Evolutionary conservation across 176 grass and related monocot species (phyloP).

Genomic region (Luzula sylvatica): DNA sequence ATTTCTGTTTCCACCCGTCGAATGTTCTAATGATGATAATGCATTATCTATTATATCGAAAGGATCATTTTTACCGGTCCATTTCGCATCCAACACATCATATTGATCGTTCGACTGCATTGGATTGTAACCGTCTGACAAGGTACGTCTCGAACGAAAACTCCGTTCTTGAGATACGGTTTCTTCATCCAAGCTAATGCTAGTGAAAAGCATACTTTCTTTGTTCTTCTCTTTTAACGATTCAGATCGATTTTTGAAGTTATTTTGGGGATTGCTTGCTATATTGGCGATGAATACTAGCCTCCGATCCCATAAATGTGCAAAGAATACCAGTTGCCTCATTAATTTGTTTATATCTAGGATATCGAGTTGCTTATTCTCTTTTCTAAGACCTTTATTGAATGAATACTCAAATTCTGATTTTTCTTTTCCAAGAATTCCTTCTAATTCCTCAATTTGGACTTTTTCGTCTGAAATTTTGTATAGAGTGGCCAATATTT

Average conservation of each 20-base stretch:
- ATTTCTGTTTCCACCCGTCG: slow-evolving; percentile 34
- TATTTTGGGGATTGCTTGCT: slow-evolving; percentile 35
- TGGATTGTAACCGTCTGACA: slow-evolving; percentile 87
- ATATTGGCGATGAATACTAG: slow-evolving; percentile 42
- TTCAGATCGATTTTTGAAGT: slow-evolving; percentile 30
- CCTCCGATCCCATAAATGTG: slow-evolving; percentile 80
- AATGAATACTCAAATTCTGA: slow-evolving; percentile 62
- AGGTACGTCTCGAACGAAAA: slow-evolving; percentile 57
- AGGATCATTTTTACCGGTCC: slow-evolving; percentile 62
- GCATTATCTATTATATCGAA: slow-evolving; percentile 26
- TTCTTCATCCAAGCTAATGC: slow-evolving; percentile 44
- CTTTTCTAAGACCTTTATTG: slow-evolving; percentile 69
- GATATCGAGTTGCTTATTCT: slow-evolving; percentile 68
- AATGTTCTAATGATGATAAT: slow-evolving; percentile 34
- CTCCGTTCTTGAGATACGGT: slow-evolving; percentile 39
- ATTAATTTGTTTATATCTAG: slow-evolving; percentile 89
- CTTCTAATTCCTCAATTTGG: slow-evolving; percentile 61
- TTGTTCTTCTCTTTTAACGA: slow-evolving; percentile 28
- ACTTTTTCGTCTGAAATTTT: slow-evolving; percentile 40
- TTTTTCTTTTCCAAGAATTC: slow-evolving; percentile 60
- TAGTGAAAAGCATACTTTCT: slow-evolving; percentile 41
- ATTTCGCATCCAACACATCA: slow-evolving; percentile 74
- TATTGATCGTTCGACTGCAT: slow-evolving; percentile 42
- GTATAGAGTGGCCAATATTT: slow-evolving; percentile 43
- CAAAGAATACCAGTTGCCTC: slow-evolving; percentile 78